Conservation (phyloP, 805 yeast genomes). For the Metschnikowia continentalis region DNA sequence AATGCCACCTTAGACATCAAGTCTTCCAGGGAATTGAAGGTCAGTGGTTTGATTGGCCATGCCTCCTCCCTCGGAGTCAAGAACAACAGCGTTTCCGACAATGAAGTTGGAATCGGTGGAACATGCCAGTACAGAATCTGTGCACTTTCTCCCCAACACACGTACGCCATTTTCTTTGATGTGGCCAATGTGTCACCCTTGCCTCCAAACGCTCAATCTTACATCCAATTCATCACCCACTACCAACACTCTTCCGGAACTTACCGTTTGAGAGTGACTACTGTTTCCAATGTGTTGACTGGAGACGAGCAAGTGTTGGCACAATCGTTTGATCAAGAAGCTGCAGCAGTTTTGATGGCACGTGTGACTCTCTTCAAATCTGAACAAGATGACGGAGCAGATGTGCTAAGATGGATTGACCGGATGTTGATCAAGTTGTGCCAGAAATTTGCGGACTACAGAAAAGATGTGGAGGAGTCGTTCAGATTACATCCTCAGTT, state of each 20-base stretch:
- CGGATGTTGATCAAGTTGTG: conserved; percentile 85
- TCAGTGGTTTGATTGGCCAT: conserved; percentile 92
- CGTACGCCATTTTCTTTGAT: conserved; percentile 89
- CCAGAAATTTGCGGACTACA: conserved; percentile 89
- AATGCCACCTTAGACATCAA: conserved; percentile 85
- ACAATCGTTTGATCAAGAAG: conserved; percentile 93
- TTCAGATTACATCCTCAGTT: conserved; percentile 82
- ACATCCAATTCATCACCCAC: conserved; percentile 81
- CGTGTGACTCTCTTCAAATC: conserved; percentile 85
- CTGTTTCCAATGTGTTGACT: conserved; percentile 58
- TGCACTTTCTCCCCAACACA: conserved; percentile 77
- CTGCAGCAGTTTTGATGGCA: conserved; percentile 92
- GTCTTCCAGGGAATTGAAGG: conserved; percentile 81
- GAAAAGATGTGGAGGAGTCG: conserved; percentile 77
- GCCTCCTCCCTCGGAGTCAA: conserved; percentile 71
- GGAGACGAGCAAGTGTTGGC: conserved; percentile 46
- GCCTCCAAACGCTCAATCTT: conserved; percentile 46
- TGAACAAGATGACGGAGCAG: conserved; percentile 80
- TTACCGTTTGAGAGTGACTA: conserved; percentile 84
- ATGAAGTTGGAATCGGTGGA: conserved; percentile 92
- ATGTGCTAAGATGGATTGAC: conserved; percentile 92
- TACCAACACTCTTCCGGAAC: conserved; percentile 96
- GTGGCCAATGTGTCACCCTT: conserved; percentile 48
- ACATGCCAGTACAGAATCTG: conserved; percentile 86
- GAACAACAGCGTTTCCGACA: conserved; percentile 76